Base-by-base conservation (phyloP, 2,329 filamentous ascomycete species). In the Ceratocystis huliohia region DNA sequence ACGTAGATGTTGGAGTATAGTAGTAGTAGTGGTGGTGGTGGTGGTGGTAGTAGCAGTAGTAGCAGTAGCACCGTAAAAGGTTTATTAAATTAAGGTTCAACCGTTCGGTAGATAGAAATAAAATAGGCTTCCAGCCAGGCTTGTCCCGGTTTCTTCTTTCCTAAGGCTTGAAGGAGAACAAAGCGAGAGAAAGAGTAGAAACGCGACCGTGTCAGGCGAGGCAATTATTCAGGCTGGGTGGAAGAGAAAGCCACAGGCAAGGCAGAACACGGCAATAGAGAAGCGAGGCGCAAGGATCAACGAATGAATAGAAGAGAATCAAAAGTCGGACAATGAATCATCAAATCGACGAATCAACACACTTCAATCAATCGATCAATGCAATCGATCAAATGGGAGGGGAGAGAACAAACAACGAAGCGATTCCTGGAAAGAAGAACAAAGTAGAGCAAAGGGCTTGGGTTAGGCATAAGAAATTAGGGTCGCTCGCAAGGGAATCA, bases 181-280 rank as follows among this genome's bases (percentile, higher is more conserved):
- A 17, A n/a, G 30, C 17, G 59, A 41, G 59, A 61, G 17, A 61
- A 33, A 44, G 22, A 62, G 22, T 8, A 44, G 22, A 57, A n/a
- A 15, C 53, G 53, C 53, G 53, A 57, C 53, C 53, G 53, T 57
- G 53, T 57, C 25, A 30, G 22, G 53, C 53, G 25, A 57, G 25
- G 53, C 53, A 57, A 22, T 33, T 33, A 13, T 33, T 17, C 6
- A 57, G 53, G 7, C 53, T 28, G 53, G 30, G 22, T 17, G 5
- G 13, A 8, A 48, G 45, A 17, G 15, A 48, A 20, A 48, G 45
- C 45, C 45, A 50, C 33, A 37, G 33, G 7, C 46, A 20, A 22
- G 22, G 46, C 46, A 50, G 46, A 22, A 8, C 15, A n/a, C 7
- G 8, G 20, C 2, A 28, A 30, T 10, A 30, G 22, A 28, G 56